Conservation (phyloP, 2,329 filamentous ascomycete species). For the Cordyceps farinosa region DNA sequence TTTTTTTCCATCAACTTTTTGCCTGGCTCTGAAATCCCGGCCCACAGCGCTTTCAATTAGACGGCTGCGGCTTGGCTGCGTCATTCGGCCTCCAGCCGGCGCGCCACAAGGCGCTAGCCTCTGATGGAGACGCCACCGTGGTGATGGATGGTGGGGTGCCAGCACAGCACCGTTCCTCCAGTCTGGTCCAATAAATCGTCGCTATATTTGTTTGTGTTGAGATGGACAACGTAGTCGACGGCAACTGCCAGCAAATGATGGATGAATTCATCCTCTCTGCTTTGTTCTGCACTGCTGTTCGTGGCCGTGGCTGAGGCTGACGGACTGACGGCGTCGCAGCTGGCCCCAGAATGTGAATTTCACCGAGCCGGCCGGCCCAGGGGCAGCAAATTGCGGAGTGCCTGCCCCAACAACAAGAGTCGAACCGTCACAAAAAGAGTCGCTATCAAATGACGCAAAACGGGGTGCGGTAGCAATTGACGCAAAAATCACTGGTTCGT, state of each 20-base stretch:
- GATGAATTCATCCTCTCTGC: not conserved
- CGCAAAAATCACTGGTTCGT: not conserved
- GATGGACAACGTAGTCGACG: not conserved
- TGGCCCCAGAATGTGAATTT: slow-evolving; percentile 6
- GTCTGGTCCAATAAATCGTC: not conserved
- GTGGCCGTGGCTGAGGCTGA: not conserved
- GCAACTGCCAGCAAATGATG: not conserved
- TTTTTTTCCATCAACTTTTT: not conserved
- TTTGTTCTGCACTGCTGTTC: not conserved
- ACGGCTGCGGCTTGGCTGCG: not conserved
- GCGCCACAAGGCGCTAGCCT: slow-evolving; percentile 10
- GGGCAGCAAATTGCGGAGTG: slow-evolving; percentile 10
- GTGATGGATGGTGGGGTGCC: slow-evolving; percentile 10
- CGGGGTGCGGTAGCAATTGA: not conserved
- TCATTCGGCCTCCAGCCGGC: slow-evolving; percentile 9
- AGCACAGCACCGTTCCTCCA: not conserved
- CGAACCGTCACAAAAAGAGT: not conserved
- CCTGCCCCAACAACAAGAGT: slow-evolving; percentile 6
- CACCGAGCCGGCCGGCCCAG: slow-evolving; percentile 10
- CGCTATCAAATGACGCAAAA: slow-evolving; percentile 13
- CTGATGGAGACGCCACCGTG: slow-evolving; percentile 8
- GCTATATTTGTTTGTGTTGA: not conserved
- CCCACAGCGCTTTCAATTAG: no score
- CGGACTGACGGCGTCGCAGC: not conserved
- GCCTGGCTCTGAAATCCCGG: not conserved